phyloP scores from a whole-genome alignment of 176 grass and related monocot species.

The Echinochloa phyllopogon region DNA sequence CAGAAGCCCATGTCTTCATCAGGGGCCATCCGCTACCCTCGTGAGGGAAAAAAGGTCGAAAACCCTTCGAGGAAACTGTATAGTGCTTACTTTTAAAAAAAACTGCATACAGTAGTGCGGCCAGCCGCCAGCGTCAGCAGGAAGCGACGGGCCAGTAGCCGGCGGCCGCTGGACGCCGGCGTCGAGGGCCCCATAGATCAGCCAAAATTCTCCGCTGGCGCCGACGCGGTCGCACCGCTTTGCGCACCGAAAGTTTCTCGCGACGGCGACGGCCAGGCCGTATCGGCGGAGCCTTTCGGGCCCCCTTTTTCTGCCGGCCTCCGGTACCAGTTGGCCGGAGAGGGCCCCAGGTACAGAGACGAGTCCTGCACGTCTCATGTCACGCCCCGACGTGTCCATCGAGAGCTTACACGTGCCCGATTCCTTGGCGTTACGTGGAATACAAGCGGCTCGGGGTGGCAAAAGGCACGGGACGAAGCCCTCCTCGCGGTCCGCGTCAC shows the following conservation, averaged over 20 bases:
- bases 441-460: background rate
- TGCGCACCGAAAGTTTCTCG: slow-evolving; percentile 41
- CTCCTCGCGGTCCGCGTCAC: background rate
- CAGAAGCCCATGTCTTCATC: too few species aligned
- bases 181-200: background rate
- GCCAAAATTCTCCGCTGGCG: slow-evolving; percentile 23
- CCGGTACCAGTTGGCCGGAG: background rate
- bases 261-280: slow-evolving; percentile 15
- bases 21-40: too few species aligned
- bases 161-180: background rate
- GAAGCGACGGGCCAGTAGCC: background rate
- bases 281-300: slow-evolving; percentile 19
- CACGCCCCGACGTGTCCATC: slow-evolving; percentile 28
- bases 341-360: background rate
- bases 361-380: slow-evolving; percentile 9
- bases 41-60: too few species aligned
- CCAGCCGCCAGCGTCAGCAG: background rate
- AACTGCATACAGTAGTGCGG: too few species aligned
- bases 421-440: background rate
- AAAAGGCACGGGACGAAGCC: background rate
- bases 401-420: slow-evolving; percentile 37
- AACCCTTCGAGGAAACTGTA: too few species aligned
- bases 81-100: too few species aligned
- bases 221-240: slow-evolving; percentile 44
- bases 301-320: too few species aligned